phyloP scores from a whole-genome alignment of 768 basidiomycete species.

The Stropharia rugosoannulata region DNA sequence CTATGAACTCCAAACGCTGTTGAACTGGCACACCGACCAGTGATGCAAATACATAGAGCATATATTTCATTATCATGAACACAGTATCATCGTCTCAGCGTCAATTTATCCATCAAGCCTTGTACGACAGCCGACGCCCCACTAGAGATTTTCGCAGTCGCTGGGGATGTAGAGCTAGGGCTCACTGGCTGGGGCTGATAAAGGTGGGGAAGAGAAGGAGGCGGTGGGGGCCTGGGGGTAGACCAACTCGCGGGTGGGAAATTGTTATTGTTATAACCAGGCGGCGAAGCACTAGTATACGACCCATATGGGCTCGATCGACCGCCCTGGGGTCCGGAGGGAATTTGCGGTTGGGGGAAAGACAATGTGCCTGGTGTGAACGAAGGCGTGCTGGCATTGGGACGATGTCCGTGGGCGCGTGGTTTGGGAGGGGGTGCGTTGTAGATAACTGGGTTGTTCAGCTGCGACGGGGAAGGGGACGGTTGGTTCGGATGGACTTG shows the following conservation, averaged over 20 bases:
- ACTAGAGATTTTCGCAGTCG: conserved; percentile 8
- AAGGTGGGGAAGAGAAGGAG: neutral
- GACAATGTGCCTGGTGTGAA: conserved; percentile 4
- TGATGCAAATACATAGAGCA: too few relatives aligned
- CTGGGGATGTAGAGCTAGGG: conserved; percentile 1
- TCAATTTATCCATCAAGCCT: conserved; percentile 21
- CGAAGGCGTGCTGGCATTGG: conserved; percentile 7
- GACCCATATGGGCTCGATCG: conserved; percentile 9
- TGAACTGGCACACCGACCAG: too few relatives aligned
- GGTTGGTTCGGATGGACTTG: conserved; percentile 35
- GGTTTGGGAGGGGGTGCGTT: conserved; percentile 28
- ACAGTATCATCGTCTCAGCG: conserved; percentile 9
- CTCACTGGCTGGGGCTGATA: conserved; percentile 13
- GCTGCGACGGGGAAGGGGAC: conserved; percentile 41
- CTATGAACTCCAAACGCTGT: too few relatives aligned
- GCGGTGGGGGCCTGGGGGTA: conserved; percentile 2
- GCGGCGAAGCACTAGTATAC: conserved; percentile 3
- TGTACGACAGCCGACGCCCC: conserved; percentile 20
- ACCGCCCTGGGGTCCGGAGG: neutral
- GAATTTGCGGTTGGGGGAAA: conserved; percentile 19
- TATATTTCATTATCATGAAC: neutral
- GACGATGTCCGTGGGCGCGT: conserved; percentile 12
- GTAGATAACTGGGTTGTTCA: conserved; percentile 40
- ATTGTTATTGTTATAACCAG: neutral
- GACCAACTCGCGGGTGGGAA: conserved; percentile 9